A percentile compares a stretch with the other conserved stretches of the same genome.
These are phyloP conservation scores for Gloeopeniophorella convolvens DNA, from an alignment of 768 basidiomycete species.

Conservation along the genomic window DNA sequence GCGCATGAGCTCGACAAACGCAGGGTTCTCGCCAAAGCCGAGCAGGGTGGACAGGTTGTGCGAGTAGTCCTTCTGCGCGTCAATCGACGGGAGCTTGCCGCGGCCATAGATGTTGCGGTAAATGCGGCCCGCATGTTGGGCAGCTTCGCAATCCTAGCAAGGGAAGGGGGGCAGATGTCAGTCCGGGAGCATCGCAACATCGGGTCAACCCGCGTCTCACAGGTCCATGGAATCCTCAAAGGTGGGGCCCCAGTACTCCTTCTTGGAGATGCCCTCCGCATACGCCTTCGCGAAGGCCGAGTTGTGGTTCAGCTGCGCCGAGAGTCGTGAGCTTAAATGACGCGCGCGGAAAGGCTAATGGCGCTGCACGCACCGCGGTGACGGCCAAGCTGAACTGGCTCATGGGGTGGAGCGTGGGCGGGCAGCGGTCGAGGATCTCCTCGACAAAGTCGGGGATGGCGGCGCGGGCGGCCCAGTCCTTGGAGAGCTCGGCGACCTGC, in stretches of 20 bases:
- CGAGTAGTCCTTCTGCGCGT: slow-evolving; percentile 80
- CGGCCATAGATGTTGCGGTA: slow-evolving; percentile 83
- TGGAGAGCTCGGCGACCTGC: slow-evolving; percentile 79
- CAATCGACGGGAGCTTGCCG: slow-evolving; percentile 84
- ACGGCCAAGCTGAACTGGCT: slow-evolving; percentile 96
- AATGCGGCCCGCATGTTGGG: slow-evolving; percentile 95
- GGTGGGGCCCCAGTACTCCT: slow-evolving; percentile 94
- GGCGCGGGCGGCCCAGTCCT: slow-evolving; percentile 93
- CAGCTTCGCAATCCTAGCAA: slow-evolving; percentile 81
- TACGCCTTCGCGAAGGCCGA: slow-evolving; percentile 96
- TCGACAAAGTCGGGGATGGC: slow-evolving; percentile 93
- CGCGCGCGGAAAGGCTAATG: background rate
- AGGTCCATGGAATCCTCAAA: slow-evolving; percentile 89
- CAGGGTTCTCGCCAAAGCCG: slow-evolving; percentile 82
- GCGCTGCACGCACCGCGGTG: slow-evolving; percentile 80
- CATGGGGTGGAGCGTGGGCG: slow-evolving; percentile 95
- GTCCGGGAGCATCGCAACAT: no score
- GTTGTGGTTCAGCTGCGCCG: slow-evolving; percentile 75
- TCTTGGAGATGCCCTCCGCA: slow-evolving; percentile 85
- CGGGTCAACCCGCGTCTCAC: slow-evolving; percentile 37
- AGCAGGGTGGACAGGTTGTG: slow-evolving; percentile 85
- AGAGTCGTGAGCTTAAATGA: slow-evolving; percentile 13
- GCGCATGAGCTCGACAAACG: slow-evolving; percentile 90
- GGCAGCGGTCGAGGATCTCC: slow-evolving; percentile 90
- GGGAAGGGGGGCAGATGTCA: background rate